phyloP scores from a whole-genome alignment of 106 monocot genomes.

The Ottelia alismoides region DNA sequence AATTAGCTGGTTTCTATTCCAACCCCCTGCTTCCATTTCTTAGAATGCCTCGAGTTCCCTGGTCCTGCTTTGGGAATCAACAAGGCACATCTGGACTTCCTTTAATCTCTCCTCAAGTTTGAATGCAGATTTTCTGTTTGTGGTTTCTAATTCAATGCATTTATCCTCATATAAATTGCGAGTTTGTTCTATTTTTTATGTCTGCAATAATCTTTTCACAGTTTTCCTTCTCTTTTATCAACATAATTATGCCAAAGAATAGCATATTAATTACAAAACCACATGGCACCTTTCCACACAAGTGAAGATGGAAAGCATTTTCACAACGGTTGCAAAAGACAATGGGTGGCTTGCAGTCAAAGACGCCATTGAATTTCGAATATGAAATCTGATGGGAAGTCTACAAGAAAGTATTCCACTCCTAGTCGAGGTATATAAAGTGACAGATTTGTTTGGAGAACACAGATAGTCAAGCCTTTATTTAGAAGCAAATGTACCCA shows the following conservation, averaged over 20 bases:
- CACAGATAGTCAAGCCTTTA: too few species aligned
- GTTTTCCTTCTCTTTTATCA: conserved; percentile 66
- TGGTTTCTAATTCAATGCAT: conserved; percentile 28
- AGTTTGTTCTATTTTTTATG: conserved; percentile 40
- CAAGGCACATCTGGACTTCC: conserved; percentile 40
- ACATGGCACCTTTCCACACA: too few species aligned
- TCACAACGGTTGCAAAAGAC: too few species aligned
- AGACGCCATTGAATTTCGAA: too few species aligned
- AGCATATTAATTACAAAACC: too few species aligned
- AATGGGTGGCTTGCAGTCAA: too few species aligned
- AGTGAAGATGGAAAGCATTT: too few species aligned
- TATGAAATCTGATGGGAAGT: too few species aligned
- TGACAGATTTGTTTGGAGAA: too few species aligned
- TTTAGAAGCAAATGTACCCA: too few species aligned
- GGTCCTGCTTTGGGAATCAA: conserved; percentile 38
- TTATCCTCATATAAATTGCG: conserved; percentile 39
- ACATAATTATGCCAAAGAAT: conserved; percentile 32
- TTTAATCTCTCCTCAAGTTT: conserved; percentile 32
- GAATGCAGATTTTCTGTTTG: conserved; percentile 17
- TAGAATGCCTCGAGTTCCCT: conserved; percentile 45
- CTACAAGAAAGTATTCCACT: too few species aligned
- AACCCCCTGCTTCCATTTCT: conserved; percentile 44
- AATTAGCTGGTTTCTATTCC: conserved; percentile 52
- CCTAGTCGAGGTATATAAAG: too few species aligned
- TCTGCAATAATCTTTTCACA: conserved; percentile 40